Conservation (phyloP, 2,329 filamentous ascomycete species). For the Fonsecaea pedrosoi region DNA sequence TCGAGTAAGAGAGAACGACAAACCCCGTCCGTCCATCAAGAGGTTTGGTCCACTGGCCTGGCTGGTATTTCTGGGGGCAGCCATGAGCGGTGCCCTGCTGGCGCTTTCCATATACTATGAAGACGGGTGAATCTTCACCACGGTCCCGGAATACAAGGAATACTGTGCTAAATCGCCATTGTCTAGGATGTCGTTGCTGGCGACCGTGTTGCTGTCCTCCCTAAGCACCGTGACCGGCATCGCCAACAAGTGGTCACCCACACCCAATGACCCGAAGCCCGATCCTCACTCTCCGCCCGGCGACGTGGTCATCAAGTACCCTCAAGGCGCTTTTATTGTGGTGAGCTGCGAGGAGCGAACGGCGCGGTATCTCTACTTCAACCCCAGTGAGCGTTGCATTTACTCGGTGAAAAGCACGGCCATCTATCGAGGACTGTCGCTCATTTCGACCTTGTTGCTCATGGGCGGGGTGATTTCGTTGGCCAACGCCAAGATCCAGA, state of each 20-base stretch:
- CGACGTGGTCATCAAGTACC: slow-evolving; percentile 59
- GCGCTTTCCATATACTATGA: slow-evolving; percentile 52
- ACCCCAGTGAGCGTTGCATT: slow-evolving; percentile 55
- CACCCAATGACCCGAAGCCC: slow-evolving; percentile 49
- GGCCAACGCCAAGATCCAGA: slow-evolving; percentile 56
- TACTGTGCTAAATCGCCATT: slow-evolving; percentile 7
- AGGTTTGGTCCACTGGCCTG: slow-evolving; percentile 54
- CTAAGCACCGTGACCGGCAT: slow-evolving; percentile 58
- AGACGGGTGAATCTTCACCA: slow-evolving; percentile 46
- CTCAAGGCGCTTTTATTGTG: slow-evolving; percentile 58
- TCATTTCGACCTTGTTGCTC: slow-evolving; percentile 58
- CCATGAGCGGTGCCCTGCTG: slow-evolving; percentile 53
- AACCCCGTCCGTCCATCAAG: slow-evolving; percentile 51
- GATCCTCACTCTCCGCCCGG: slow-evolving; percentile 47
- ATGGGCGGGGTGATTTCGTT: slow-evolving; percentile 61
- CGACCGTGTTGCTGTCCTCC: slow-evolving; percentile 55
- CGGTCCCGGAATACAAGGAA: background rate
- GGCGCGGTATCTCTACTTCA: slow-evolving; percentile 60
- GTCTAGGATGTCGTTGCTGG: slow-evolving; percentile 56
- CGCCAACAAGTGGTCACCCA: slow-evolving; percentile 58
- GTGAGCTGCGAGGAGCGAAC: slow-evolving; percentile 59
- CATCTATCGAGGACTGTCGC: slow-evolving; percentile 55
- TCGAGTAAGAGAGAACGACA: slow-evolving; percentile 45
- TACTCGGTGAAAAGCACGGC: slow-evolving; percentile 51
- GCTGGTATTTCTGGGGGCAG: slow-evolving; percentile 54